Evolutionary conservation across 2,329 filamentous ascomycete species (phyloP).

Genomic region (Capronia coronata): DNA sequence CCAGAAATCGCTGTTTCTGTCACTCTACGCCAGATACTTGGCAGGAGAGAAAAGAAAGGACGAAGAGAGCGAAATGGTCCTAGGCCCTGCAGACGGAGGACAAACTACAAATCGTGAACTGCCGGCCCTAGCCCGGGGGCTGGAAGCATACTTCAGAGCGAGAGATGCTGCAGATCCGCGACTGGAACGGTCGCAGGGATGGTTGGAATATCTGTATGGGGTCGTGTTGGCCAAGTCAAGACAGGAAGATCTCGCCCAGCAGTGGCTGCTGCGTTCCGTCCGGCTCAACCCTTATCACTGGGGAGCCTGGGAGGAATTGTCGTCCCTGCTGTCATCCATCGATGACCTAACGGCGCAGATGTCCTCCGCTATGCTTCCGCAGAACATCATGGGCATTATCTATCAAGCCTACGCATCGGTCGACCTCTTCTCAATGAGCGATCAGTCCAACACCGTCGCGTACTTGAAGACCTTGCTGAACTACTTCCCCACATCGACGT

Average conservation of each 20-base stretch:
- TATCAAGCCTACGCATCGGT: conserved; percentile 88
- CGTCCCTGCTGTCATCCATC: conserved; percentile 66
- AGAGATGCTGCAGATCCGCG: conserved; percentile 35
- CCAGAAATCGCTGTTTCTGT: conserved; percentile 86
- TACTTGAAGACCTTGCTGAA: conserved; percentile 56
- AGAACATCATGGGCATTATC: conserved; percentile 87
- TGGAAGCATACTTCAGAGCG: conserved; percentile 75
- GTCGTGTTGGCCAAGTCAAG: conserved; percentile 85
- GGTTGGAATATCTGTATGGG: conserved; percentile 78
- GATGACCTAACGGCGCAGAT: conserved; percentile 62
- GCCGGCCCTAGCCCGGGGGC: conserved; percentile 62
- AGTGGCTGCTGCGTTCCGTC: conserved; percentile 81
- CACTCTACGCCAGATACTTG: conserved; percentile 85
- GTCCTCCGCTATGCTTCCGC: conserved; percentile 51
- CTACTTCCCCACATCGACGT: conserved; percentile 83
- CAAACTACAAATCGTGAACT: conserved; percentile 81
- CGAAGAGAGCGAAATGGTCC: conserved; percentile 94
- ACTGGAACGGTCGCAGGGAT: conserved; percentile 57
- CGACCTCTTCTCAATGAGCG: conserved; percentile 75
- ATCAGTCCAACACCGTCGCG: conserved; percentile 32
- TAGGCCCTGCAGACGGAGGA: conserved; percentile 85
- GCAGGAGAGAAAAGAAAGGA: conserved; percentile 94
- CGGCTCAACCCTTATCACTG: conserved; percentile 91
- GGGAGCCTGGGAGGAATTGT: conserved; percentile 93
- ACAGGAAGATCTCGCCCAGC: conserved; percentile 76